These are phyloP conservation scores for Paraphoma chrysanthemicola DNA, from an alignment of 2,329 filamentous ascomycete species.

Conservation along the genomic window DNA sequence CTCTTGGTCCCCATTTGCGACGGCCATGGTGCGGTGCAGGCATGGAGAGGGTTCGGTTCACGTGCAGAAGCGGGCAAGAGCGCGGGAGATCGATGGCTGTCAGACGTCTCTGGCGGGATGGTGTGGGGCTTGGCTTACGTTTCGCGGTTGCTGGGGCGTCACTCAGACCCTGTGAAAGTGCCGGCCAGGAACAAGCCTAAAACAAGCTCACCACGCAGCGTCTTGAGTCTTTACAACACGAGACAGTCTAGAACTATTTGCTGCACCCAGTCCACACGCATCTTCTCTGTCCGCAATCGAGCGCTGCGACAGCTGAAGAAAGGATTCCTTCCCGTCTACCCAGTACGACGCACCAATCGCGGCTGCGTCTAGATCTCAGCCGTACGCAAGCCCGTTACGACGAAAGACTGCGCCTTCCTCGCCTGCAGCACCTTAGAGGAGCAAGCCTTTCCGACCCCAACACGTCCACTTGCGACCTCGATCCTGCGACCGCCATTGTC, in stretches of 20 bases:
- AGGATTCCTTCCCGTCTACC: neutral
- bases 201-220: neutral
- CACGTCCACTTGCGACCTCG: neutral
- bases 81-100: neutral
- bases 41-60: neutral
- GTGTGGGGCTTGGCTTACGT: neutral
- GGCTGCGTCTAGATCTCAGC: slow-evolving; percentile 17
- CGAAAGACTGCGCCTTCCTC: slow-evolving; percentile 18
- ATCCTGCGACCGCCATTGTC: slow-evolving; percentile 1
- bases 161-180: neutral
- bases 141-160: neutral
- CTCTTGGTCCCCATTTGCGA: slow-evolving; percentile 26
- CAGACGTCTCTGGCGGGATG: neutral
- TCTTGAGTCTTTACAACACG: neutral
- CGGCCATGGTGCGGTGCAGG: slow-evolving; percentile 17
- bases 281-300: neutral
- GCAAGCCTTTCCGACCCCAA: neutral
- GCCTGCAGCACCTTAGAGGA: neutral
- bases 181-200: neutral
- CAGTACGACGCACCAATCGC: slow-evolving; percentile 14
- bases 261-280: neutral
- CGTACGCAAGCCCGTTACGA: slow-evolving; percentile 17
- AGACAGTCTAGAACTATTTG: neutral
- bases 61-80: neutral
- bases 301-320: neutral